Base-by-base conservation (phyloP, 441 rosid species). In the Theobroma grandiflorum region DNA sequence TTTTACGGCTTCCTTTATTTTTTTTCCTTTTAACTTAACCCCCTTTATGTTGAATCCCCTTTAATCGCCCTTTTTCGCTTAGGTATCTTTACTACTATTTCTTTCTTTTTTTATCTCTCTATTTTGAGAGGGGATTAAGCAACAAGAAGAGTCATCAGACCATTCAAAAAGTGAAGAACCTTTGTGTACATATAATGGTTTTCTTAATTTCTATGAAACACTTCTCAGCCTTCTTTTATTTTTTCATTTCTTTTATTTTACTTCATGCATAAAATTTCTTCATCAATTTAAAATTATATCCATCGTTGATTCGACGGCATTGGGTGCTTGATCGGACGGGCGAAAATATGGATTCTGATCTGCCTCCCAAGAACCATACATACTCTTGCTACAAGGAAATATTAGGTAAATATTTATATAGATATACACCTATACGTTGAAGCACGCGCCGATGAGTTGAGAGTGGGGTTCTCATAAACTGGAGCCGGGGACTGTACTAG, bases 1-100 rank as follows among this genome's bases (percentile, higher is more conserved):
- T 82, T 79, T 67, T 57, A 78, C 78, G 81, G 81, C 79, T 72
- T 47, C 82, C 73, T 78, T 78, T 74, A 31, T 38, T 47, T 6
- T n/a, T 5, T 40, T 59, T 33, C 50, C 18, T 33, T 63, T 35
- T 12, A 45, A 78, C 77, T n/a, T 70, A 16, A 61, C 59, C 11
- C 16, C 6, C 4, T 6, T 16, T 20, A n/a, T 49, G 58, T 72
- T 14, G 6, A 59, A 59, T 42, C 33, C 14, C 72, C 11, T 1
- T n/a, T 8, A 16, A 12, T 47, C 14, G 14, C 57, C 2, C 33
- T 40, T 26, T 58, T 45, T 57, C 33, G 0, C 26, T 15, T 12
- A 26, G 67, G 35, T 49, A 42, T 67, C 61, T 22, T 20, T 18
- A 63, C 53, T 58, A 66, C 71, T 35, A 31, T 42, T 49, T 68